Evolutionary conservation across 106 monocot species (phyloP), one percentile per base, ranked within the genome.

Genomic region (Iris macrosiphon): DNA sequence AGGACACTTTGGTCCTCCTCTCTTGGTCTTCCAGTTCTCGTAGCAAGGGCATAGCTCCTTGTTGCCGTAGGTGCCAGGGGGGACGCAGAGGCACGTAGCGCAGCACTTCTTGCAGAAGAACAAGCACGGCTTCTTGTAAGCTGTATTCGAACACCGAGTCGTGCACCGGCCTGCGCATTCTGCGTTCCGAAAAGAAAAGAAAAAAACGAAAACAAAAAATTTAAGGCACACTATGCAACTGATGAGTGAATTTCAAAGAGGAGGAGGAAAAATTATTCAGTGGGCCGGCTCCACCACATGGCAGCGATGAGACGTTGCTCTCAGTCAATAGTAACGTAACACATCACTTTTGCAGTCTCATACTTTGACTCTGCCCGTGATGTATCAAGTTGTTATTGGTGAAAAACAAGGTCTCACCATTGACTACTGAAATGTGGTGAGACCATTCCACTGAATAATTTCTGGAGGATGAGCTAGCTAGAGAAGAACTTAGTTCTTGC

Each of bases 61-160:
- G 71, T 90, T 80, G 0, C 84, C 89, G 35, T 76, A 84, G 8
- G 75, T 80, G 2, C 84, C 84, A 0, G 77, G 64, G 0, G 84
- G 89, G 63, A 90, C 89, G 31, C 84, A 90, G 1, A 77, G 71
- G 68, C 84, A 90, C 13, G 31, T 72, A 20, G 63, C 62, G 48
- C 89, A 90, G 52, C 89, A 90, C 53, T 84, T 77, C 60, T 80
- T 71, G 74, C 84, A 90, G 55, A 80, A 90, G 73, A 77, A 78
- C 64, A 73, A 17, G 71, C 76, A 76, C 11, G 82, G 82, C 72
- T 82, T 82, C 67, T 65, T 62, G 68, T 82, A 76, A 12, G 56
- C 43, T 6, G 82, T 82, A 7, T 58, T 60, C 35, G 76, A 81
- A 72, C 81, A 81, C 21, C 82, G 19, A 4, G 7, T n/a, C 20